A percentile compares a stretch with the other conserved stretches of the same genome.
phyloP scores from a whole-genome alignment of 2,329 filamentous ascomycete species.

The Colletotrichum sp. region DNA sequence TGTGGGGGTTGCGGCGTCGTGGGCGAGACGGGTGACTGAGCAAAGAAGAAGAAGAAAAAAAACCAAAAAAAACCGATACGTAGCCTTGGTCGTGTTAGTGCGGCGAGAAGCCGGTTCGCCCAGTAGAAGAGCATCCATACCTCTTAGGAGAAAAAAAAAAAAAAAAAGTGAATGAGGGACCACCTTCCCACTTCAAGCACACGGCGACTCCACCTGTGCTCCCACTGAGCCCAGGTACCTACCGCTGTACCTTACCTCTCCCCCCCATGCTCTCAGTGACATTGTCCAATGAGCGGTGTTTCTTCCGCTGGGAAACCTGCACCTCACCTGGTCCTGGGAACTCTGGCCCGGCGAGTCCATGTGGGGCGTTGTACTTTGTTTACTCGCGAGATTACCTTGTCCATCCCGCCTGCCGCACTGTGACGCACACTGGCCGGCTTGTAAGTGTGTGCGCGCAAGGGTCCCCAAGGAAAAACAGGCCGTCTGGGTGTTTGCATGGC shows the following conservation, averaged over 20 bases:
- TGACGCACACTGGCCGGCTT: not conserved
- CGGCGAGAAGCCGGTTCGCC: not conserved
- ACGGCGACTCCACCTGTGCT: not conserved
- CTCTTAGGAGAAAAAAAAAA: not conserved
- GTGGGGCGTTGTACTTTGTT: slow-evolving; percentile 17
- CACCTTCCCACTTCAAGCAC: slow-evolving; percentile 2
- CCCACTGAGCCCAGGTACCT: slow-evolving; percentile 3
- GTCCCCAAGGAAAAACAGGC: not conserved
- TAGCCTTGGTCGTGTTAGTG: not conserved
- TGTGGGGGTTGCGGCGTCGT: not conserved
- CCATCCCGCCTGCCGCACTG: not conserved
- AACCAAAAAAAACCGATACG: not conserved
- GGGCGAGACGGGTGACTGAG: not conserved
- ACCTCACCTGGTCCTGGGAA: slow-evolving; percentile 17
- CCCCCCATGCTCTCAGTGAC: slow-evolving; percentile 3
- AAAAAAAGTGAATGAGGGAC: not conserved
- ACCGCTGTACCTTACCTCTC: not conserved
- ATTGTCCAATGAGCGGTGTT: not conserved
- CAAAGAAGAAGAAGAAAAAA: not conserved
- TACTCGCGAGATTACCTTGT: slow-evolving; percentile 16
- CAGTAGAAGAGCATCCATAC: not conserved
- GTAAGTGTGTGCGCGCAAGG: not conserved
- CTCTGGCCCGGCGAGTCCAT: slow-evolving; percentile 15
- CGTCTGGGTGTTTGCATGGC: slow-evolving; percentile 5
- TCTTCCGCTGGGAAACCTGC: slow-evolving; percentile 11